Evolutionary conservation across 352 stramenopile genomes (phyloP).

Genomic region (Thraustochytrium striatum): DNA sequence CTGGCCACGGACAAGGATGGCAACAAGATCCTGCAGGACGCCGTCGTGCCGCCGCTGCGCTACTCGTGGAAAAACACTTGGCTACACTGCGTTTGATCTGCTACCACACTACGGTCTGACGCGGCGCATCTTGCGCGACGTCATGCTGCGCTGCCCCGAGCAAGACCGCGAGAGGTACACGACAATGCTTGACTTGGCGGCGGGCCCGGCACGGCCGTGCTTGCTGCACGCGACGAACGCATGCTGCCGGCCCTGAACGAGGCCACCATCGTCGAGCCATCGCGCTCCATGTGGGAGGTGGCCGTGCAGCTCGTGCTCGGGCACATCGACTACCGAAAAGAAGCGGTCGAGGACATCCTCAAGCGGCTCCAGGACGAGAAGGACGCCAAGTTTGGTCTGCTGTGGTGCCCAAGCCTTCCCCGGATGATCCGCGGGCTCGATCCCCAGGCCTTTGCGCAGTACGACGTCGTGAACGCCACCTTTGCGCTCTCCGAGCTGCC

Average conservation of each 20-base stretch:
- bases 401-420: slow-evolving; percentile 30
- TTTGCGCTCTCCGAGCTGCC: slow-evolving; percentile 35
- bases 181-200: slow-evolving; percentile 44
- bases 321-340: not conserved
- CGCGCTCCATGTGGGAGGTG: slow-evolving; percentile 41
- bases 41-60: too few relatives aligned
- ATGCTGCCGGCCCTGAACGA: slow-evolving; percentile 15
- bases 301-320: not conserved
- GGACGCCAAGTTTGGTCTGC: not conserved
- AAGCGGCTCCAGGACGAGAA: not conserved
- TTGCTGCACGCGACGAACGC: slow-evolving; percentile 9
- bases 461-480: slow-evolving; percentile 21
- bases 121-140: too few relatives aligned
- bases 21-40: too few relatives aligned
- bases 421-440: slow-evolving; percentile 15
- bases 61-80: too few relatives aligned
- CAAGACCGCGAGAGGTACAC: too few relatives aligned
- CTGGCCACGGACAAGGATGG: too few relatives aligned
- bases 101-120: too few relatives aligned
- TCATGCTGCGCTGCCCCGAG: too few relatives aligned
- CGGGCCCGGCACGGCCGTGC: not conserved
- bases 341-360: not conserved
- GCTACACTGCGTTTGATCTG: too few relatives aligned
- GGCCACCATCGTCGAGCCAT: slow-evolving; percentile 24
- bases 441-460: not conserved